Conservation (phyloP, 305 asterid genomes). For the Striga hermonthica region DNA sequence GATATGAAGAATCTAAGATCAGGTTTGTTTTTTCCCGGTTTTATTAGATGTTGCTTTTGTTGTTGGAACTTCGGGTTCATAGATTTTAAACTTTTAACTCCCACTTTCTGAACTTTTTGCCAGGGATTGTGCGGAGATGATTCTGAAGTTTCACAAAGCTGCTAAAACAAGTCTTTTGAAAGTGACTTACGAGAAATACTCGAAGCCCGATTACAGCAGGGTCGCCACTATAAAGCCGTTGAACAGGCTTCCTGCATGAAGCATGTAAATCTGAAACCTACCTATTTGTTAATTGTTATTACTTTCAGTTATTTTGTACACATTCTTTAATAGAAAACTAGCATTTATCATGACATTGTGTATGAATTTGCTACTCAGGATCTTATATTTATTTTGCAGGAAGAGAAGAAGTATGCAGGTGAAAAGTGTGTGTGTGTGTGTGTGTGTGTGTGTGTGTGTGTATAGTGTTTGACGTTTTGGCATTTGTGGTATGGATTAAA, state of each 20-base stretch:
- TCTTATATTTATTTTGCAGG: too few relatives aligned
- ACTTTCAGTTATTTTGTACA: too few relatives aligned
- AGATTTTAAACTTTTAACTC: conserved; percentile 22
- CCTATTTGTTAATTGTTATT: too few relatives aligned
- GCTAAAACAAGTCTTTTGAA: conserved; percentile 58
- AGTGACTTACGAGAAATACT: conserved; percentile 69
- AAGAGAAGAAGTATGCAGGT: too few relatives aligned
- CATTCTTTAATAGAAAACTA: too few relatives aligned
- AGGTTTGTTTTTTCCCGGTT: conserved; percentile 41
- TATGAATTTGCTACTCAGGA: too few relatives aligned
- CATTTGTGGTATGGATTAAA: too few relatives aligned
- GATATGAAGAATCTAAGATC: conserved; percentile 66
- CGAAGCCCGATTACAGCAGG: conserved; percentile 38
- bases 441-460: too few relatives aligned
- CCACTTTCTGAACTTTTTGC: conserved; percentile 21
- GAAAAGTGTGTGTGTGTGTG: too few relatives aligned
- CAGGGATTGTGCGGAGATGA: conserved; percentile 78
- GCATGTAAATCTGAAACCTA: background rate
- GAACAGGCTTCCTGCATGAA: conserved; percentile 53
- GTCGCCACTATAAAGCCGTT: conserved; percentile 71
- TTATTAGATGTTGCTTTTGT: background rate
- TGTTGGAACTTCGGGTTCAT: background rate
- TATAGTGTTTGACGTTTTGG: too few relatives aligned
- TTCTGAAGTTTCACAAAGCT: conserved; percentile 71
- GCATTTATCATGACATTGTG: too few relatives aligned